Base-by-base conservation (phyloP, 1,284 basidiomycete genomes). In the Phaffia rhodozyma region DNA sequence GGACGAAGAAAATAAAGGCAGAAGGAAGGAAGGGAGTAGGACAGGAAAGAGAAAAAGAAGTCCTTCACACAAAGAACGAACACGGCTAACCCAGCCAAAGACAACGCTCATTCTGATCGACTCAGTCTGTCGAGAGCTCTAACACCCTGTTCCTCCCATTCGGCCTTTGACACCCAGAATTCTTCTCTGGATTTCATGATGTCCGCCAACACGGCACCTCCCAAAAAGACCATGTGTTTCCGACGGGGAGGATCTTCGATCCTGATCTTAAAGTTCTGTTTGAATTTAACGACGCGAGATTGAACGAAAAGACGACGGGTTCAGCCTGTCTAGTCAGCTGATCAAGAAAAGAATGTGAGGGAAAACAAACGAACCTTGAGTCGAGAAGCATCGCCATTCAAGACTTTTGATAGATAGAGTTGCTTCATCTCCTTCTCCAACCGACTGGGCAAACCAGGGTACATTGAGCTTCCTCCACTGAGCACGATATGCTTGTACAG, bases 381-480 rank as follows among this genome's bases (percentile, higher is more conserved):
- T 60, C 96, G 82, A 43, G 84, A 77, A 0, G 90, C 85, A 73
- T 98, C 87, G n/a, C 87, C 85, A 61, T 82, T 81, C 57, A 98
- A 81, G 18, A 97, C 91, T 23, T 86, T 82, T 6, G 90, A 89
- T 66, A 99, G 82, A 77, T 97, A 94, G 51, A 98, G 81, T 77
- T 98, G 94, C 78, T 98, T 98, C 89, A 98, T 92, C 79, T 98
- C 96, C 79, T 98, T 98, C 78, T 98, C 96, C 55, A 99, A 80
- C 53, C 94, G 84, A 74, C 87, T 91, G 5, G 94, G 96, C 68
- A 99, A 83, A 32, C 96, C 96, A 27, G 96, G 94, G 75, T 98
- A 98, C 94, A 98, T 98, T 75, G 87, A 91, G 25, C 90, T 93
- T 25, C 96, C 96, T 58, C 96, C 96, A 18, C 90, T 94, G 23